Evolutionary conservation across 2,329 filamentous ascomycete genomes (phyloP), one percentile per base, ranked within the genome.

Genomic region (Trichoderma oligosporum): DNA sequence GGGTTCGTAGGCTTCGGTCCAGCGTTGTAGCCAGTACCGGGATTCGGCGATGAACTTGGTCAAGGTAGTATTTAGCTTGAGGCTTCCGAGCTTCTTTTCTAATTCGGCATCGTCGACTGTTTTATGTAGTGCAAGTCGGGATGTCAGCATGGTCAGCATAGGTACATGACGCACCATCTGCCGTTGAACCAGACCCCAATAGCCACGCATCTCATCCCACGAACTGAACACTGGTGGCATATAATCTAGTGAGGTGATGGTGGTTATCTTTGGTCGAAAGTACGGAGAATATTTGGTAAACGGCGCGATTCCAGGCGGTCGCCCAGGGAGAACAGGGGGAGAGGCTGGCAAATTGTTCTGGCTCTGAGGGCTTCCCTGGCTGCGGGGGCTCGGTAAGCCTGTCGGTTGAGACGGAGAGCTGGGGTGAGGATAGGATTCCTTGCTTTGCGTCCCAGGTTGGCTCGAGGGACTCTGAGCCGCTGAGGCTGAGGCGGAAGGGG

Each of bases 231-330:
- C 54, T 0, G 52, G 53, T 0, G 73, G 73, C 64, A 74, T 66
- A 2, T 70, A 63, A 5, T 69, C 66, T 4, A 74, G 62, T 0
- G 64, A 65, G 0, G 61, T 70, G 24, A 74, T 68, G 11, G 60
- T 61, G 2, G 67, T 64, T 31, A 66, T 62, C 11, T 67, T 68
- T 2, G 66, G 72, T 20, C 66, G 68, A 61, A 68, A 75, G 44
- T 72, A 75, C 0, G 66, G 73, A 2, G 70, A 72, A 49, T 73
- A 64, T 33, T 72, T 73, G 1, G 70, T 71, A 18, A 74, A 74
- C 0, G 72, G 72, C 0, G 69, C 63, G 24, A 74, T 73, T 24
- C 68, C 65, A 0, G 68, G 68, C 0, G 68, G 67, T 46, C 69
- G 54, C 20, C 53, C 2, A 27, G 61, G 64, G 1, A 61, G 63